Base-by-base conservation (phyloP, 2,329 filamentous ascomycete genomes). In the Talaromyces amestolkiae region DNA sequence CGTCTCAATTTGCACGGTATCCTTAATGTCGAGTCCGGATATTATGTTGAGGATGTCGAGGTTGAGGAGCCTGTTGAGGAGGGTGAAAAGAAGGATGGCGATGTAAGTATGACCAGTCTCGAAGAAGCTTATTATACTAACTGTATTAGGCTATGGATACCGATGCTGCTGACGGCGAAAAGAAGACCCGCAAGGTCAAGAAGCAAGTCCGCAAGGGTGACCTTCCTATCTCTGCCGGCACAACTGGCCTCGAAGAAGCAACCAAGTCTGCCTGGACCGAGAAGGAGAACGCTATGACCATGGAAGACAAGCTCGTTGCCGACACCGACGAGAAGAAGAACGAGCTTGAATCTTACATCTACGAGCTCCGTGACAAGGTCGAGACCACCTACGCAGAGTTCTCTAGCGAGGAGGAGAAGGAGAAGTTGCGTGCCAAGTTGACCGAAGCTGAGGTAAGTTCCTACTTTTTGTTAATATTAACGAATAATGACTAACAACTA, bases 271-370 rank as follows among this genome's bases (percentile, higher is more conserved):
- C 83, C n/a, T 83, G 89, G 70, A 80, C 85, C 60, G 95, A 99
- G 86, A 89, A 89, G 79, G 95, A 99, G 83, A 86, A 89, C 71
- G 78, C 88, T 72, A 98, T 99, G 95, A 88, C 93, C 72, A 94
- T 96, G 88, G 93, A 97, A 81, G 95, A 99, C 83, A 99, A 98
- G 87, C 89, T 98, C 66, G 93, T 99, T 65, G 92, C 91, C 72
- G 95, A 98, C 79, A 99, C 95, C 43, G 95, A 98, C 78, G 93
- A 98, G 84, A 96, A 96, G 88, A 99, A 98, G 92, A 99, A 99
- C 84, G 94, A 98, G 82, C 91, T 99, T 63, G 95, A 99, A 85
- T 89, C 92, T 27, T 96, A 90, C 82, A 97, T 98, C 81, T 99
- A 99, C 82, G 93, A 98, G 75, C 86, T 97, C 77, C 91, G 94